Base-by-base conservation (phyloP, 2,329 filamentous ascomycete species). In the Claviceps sp. region DNA sequence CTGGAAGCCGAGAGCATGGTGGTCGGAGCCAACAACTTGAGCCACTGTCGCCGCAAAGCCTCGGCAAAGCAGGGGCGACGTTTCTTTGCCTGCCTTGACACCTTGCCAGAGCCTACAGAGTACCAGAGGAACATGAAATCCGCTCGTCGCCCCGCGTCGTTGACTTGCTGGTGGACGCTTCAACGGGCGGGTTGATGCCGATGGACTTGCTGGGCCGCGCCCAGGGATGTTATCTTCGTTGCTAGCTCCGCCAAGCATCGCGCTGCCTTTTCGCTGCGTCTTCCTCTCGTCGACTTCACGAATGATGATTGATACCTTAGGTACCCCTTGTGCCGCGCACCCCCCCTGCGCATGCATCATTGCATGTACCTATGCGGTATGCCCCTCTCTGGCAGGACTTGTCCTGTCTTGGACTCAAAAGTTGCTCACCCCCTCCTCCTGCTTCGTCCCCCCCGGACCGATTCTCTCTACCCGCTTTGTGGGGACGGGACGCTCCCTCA, bases 401-500 rank as follows among this genome's bases (percentile, higher is more conserved):
- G 34, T 48, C 24, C 39, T 46, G 26, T 50, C 48, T 43, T 50
- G 51, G 30, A 50, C 43, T 50, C 17, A 22, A 43, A 38, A 34
- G 30, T 53, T 19, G 38, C 37, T 40, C 53, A 54, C 43, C 43
- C 50, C 39, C 38, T 24, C 44, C 41, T 30, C 40, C 17, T 34
- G 10, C 26, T 30, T 30, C 26, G 8, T 17, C 39, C n/a, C 26
- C 26, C 26, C 13, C 22, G 43, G 47, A 50, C 34, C 34, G 52
- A 46, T 46, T 51, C 19, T 34, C 34, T 40, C 46, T 51, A 51
- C 52, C 52, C 50, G 52, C 42, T 47, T 43, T 54, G 47, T 54
- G 50, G 52, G 50, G 50, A 54, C 49, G 48, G 41, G 47, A 49
- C 37, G 50, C 41, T 52, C 50, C 45, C 34, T 51, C 46, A 51